Conservation (phyloP, 2,329 filamentous ascomycete species). For the Aureobasidium sp. region DNA sequence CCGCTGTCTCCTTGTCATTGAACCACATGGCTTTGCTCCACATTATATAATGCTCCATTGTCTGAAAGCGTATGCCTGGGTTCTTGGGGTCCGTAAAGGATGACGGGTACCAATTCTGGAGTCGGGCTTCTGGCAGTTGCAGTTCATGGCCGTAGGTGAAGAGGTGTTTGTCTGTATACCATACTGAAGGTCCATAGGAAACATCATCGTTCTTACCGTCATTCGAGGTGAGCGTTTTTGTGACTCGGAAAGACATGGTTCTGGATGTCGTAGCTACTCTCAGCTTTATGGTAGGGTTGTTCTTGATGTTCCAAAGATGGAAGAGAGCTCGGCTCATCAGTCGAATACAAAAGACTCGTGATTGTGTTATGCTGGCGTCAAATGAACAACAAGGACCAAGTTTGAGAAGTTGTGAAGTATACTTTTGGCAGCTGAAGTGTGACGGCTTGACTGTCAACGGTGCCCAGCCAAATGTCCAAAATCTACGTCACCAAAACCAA, state of each 20-base stretch:
- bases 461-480: not conserved
- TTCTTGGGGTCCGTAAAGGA: slow-evolving; percentile 16
- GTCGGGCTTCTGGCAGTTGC: slow-evolving; percentile 17
- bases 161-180: slow-evolving; percentile 19
- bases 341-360: not conserved
- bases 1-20: slow-evolving; percentile 22
- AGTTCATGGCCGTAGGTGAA: slow-evolving; percentile 21
- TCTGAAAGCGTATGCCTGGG: slow-evolving; percentile 16
- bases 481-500: not conserved
- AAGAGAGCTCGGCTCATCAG: not conserved
- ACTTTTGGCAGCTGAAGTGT: not conserved
- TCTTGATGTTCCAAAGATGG: not conserved
- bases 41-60: slow-evolving; percentile 29
- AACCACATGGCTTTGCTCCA: slow-evolving; percentile 30
- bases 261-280: not conserved
- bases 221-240: slow-evolving; percentile 1
- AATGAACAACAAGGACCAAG: not conserved
- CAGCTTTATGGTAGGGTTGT: not conserved
- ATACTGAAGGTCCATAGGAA: slow-evolving; percentile 7
- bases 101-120: slow-evolving; percentile 23
- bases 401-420: not conserved
- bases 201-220: not conserved
- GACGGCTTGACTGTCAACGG: not conserved
- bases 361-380: not conserved
- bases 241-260: not conserved